Conservation (phyloP, 148 eudicot genomes). For the Euryodendron excelsum region DNA sequence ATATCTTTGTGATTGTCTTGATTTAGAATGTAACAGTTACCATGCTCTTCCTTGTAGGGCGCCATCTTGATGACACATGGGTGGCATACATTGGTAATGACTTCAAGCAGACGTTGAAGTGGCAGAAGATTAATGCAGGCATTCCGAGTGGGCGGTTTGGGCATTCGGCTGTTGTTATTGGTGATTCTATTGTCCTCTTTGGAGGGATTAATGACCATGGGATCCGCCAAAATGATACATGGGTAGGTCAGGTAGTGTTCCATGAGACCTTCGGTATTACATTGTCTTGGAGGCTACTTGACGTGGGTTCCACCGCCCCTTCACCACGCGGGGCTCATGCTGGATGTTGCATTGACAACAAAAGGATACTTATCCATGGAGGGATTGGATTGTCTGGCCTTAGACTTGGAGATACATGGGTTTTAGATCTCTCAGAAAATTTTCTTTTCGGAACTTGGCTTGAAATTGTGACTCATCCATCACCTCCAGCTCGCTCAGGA, state of each 20-base stretch:
- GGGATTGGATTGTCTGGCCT: constrained; percentile 82
- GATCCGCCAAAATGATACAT: constrained; percentile 86
- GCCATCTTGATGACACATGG: constrained; percentile 99
- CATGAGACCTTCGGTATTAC: constrained; percentile 41
- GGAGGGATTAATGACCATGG: constrained; percentile 96
- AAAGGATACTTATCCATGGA: constrained; percentile 81
- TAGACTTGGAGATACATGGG: constrained; percentile 87
- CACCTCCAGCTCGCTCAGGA: constrained; percentile 86
- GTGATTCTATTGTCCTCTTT: constrained; percentile 63
- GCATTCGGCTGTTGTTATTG: constrained; percentile 73
- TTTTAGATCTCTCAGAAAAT: constrained; percentile 76
- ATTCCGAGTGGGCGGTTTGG: constrained; percentile 94
- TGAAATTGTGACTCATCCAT: constrained; percentile 49
- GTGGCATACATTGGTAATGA: constrained; percentile 64
- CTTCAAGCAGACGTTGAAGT: constrained; percentile 40
- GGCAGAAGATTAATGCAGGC: constrained; percentile 80
- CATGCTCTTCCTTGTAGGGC: constrained; percentile 65
- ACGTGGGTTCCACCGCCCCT: constrained; percentile 60
- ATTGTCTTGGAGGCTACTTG: constrained; percentile 69
- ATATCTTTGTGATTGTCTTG: too few species aligned
- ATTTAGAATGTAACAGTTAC: too few species aligned
- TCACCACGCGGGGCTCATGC: constrained; percentile 99
- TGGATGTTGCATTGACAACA: constrained; percentile 64
- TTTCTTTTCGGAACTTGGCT: constrained; percentile 67
- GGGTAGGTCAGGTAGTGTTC: constrained; percentile 57